Conservation (phyloP, 768 basidiomycete genomes). For the Termitomyces sp. region DNA sequence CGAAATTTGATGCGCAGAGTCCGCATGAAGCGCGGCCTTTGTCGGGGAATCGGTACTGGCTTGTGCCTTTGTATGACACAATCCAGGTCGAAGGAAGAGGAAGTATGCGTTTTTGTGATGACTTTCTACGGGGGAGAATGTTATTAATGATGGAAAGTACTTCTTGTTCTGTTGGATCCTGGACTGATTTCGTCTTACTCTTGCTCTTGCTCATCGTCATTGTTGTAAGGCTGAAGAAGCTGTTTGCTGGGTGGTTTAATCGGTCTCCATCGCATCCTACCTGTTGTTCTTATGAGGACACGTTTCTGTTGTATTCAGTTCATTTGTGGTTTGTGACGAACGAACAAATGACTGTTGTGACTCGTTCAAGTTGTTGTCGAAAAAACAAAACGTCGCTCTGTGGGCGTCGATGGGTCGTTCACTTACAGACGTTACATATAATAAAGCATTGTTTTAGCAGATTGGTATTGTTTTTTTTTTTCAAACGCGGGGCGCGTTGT, state of each 20-base stretch:
- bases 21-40: not conserved
- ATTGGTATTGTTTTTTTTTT: no score
- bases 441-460: not conserved
- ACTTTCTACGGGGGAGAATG: not conserved
- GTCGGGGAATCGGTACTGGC: not conserved
- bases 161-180: not conserved
- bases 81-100: not conserved
- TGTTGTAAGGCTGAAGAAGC: not conserved
- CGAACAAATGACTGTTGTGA: not conserved
- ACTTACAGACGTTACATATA: not conserved
- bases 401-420: not conserved
- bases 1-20: conserved; percentile 1
- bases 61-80: not conserved
- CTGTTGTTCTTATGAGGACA: not conserved
- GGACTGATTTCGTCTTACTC: no score
- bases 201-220: no score
- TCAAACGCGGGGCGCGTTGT: no score
- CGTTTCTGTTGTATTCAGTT: not conserved
- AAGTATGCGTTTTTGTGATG: no score
- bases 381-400: not conserved
- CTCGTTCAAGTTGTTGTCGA: not conserved
- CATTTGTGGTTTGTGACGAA: no score
- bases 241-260: not conserved
- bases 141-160: no score
- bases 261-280: not conserved